phyloP scores from a whole-genome alignment of 1,139 yeast genomes.

The Yamadazyma atlantica region DNA sequence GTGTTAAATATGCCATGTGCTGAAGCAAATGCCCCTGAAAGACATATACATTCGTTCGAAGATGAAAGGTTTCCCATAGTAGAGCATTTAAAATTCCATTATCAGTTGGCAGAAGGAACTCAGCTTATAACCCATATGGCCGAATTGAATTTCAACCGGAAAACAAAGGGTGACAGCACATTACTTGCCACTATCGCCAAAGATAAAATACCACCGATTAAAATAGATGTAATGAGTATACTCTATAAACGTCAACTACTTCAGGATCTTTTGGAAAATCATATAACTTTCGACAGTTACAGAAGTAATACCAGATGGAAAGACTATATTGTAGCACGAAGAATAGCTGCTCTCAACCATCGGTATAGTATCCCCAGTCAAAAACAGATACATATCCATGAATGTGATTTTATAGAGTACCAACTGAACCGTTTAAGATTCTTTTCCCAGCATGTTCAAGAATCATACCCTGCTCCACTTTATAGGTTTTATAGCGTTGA shows the following conservation, averaged over 20 bases:
- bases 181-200: neutral
- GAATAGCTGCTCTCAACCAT: neutral
- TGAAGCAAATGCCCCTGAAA: too few relatives aligned
- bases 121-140: neutral
- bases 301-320: slow-evolving; percentile 4
- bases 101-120: neutral
- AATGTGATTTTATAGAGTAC: slow-evolving; percentile 14
- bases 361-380: slow-evolving; percentile 8
- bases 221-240: slow-evolving; percentile 1
- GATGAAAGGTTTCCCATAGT: neutral
- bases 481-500: slow-evolving; percentile 9
- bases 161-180: neutral
- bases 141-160: neutral
- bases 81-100: neutral
- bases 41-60: neutral
- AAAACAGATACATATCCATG: slow-evolving; percentile 11
- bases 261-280: slow-evolving; percentile 6
- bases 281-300: slow-evolving; percentile 11
- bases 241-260: slow-evolving; percentile 13
- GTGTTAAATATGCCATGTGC: neutral
- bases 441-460: slow-evolving; percentile 5
- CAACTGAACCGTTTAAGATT: slow-evolving; percentile 11
- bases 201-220: neutral
- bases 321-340: neutral
- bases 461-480: slow-evolving; percentile 5